Evolutionary conservation across 2,329 filamentous ascomycete species (phyloP).

Genomic region (Cercospora brassicicola): DNA sequence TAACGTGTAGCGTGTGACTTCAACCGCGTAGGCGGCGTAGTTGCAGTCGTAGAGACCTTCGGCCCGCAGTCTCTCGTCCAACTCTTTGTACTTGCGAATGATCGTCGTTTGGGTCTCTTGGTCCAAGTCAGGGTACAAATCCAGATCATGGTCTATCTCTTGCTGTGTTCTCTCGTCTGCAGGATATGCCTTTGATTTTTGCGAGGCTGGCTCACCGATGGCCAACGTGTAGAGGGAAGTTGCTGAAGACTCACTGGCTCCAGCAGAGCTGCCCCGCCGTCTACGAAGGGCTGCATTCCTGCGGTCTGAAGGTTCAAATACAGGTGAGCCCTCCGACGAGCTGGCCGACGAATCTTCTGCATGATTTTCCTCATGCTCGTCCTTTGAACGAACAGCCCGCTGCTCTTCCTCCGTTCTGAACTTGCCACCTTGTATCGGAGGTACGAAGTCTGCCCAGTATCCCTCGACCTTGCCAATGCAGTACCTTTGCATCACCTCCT

Average conservation of each 20-base stretch:
- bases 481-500: constrained; percentile 74
- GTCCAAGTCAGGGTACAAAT: constrained; percentile 80
- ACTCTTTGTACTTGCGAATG: constrained; percentile 74
- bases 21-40: constrained; percentile 75
- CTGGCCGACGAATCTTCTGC: constrained; percentile 51
- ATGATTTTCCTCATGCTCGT: constrained; percentile 28
- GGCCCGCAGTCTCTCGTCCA: constrained; percentile 69
- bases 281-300: constrained; percentile 38
- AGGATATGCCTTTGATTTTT: constrained; percentile 47
- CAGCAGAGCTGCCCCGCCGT: constrained; percentile 39
- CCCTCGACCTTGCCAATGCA: constrained; percentile 81
- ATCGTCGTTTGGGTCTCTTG: constrained; percentile 71
- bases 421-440: constrained; percentile 85
- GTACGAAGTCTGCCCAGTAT: constrained; percentile 81
- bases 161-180: constrained; percentile 72
- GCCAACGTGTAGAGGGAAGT: constrained; percentile 61
- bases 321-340: constrained; percentile 59
- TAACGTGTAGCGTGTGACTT: constrained; percentile 68
- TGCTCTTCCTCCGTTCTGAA: constrained; percentile 60
- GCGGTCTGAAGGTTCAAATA: constrained; percentile 56
- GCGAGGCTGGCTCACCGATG: constrained; percentile 38
- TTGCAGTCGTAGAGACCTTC: constrained; percentile 82
- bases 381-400: constrained; percentile 9
- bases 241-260: constrained; percentile 49
- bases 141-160: constrained; percentile 72